Evolutionary conservation across 140 eudicot species (phyloP), one percentile per base, ranked within the genome.

Genomic region (Anethum foeniculum): DNA sequence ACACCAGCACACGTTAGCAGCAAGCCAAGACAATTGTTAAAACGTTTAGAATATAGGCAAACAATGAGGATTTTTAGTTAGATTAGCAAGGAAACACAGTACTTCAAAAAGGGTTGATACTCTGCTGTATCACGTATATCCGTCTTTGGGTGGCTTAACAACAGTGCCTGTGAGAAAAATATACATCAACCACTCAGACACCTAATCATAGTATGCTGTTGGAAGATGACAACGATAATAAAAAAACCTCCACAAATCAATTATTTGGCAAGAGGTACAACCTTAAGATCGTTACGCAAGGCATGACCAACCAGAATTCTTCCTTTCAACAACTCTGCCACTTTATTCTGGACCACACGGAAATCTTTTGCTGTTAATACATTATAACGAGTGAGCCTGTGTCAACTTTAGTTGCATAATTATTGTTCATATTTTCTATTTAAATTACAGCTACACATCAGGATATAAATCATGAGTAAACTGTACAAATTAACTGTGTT

Each of bases 271-370:
- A 30, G 69, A 30, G n/a, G 36, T 75, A 34, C 18, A 74, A 93
- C 99, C 93, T 88, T 95, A 38, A 95, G 96, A 86, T 95, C 99
- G 77, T 95, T 95, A 82, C 91, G 96, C 82, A 95, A 79, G 60
- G 99, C 99, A 86, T 95, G 99, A 41, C 99, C 99, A 48, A 95
- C 97, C 88, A 95, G 97, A 81, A 89, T 87, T 84, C 81, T 87
- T 79, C 97, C 97, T 80, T 92, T 89, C 64, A 92, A 82, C 90
- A 95, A 75, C 78, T 95, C 99, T 5, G 97, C 97, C 81, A 95
- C 97, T 83, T 90, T 89, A 82, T 89, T 90, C 87, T 95, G 99
- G 81, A 88, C 99, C 81, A 84, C 83, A 80, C 88, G 86, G 79
- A 95, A 95, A 87, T 92, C 90, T 85, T 95, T 95, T 27, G 97